A percentile compares a stretch with the other conserved stretches of the same genome.
These are phyloP conservation scores for Rhizopogon vesiculosus DNA, from an alignment of 768 basidiomycete species.

Conservation along the genomic window DNA sequence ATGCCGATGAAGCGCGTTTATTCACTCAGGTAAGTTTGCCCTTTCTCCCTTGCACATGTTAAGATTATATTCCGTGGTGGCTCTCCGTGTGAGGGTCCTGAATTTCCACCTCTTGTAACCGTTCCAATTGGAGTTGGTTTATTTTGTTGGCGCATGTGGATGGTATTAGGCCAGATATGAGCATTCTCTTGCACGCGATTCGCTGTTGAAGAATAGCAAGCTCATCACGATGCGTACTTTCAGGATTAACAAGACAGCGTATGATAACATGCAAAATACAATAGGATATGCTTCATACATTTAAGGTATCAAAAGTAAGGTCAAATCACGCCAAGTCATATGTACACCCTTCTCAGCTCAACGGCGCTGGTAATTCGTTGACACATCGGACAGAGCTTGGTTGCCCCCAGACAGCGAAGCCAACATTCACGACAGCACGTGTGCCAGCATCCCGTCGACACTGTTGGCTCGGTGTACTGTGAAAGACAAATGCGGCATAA, in stretches of 20 bases:
- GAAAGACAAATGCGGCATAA: constrained; percentile 81
- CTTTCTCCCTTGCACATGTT: constrained; percentile 2
- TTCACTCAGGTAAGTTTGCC: constrained; percentile 24
- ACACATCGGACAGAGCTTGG: constrained; percentile 82
- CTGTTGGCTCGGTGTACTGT: constrained; percentile 70
- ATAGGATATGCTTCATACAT: not conserved
- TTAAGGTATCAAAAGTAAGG: not conserved
- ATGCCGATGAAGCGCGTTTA: not conserved
- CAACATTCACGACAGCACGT: constrained; percentile 81
- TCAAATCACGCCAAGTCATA: constrained; percentile 31
- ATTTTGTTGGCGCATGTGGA: constrained; percentile 46
- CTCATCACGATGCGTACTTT: not conserved
- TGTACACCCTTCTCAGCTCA: constrained; percentile 74
- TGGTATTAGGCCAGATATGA: constrained; percentile 90
- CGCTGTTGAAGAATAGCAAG: not conserved
- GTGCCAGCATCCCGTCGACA: constrained; percentile 86
- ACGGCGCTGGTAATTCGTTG: constrained; percentile 76
- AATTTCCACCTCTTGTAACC: constrained; percentile 43
- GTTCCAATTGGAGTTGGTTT: constrained; percentile 43
- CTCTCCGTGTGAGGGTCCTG: constrained; percentile 17
- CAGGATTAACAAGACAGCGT: not conserved
- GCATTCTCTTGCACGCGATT: constrained; percentile 16
- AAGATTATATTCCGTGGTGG: constrained; percentile 74
- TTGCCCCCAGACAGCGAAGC: constrained; percentile 79
- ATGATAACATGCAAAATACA: not conserved